phyloP scores from a whole-genome alignment of 345 rosid genomes.

The Syzygium oleosum region DNA sequence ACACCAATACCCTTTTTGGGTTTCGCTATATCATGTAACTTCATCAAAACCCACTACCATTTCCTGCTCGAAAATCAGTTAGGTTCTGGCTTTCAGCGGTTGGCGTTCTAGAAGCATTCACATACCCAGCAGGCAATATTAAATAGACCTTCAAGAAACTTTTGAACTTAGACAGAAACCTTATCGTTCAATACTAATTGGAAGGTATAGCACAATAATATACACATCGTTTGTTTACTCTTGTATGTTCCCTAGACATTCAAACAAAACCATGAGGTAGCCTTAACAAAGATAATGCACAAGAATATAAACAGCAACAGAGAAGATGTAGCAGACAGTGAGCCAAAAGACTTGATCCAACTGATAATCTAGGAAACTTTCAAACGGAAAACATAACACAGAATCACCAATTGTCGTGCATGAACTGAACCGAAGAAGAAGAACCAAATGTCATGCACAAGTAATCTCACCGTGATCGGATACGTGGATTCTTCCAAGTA shows the following conservation, averaged over 20 bases:
- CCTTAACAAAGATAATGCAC: neutral
- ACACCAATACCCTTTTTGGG: neutral
- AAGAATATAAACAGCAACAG: neutral
- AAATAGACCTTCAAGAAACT: neutral
- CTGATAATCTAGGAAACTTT: neutral
- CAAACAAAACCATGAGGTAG: neutral
- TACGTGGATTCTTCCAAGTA: constrained; percentile 44
- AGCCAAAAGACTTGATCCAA: neutral
- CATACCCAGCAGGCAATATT: neutral
- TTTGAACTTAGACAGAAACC: neutral
- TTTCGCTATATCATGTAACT: neutral
- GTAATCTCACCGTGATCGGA: constrained; percentile 46
- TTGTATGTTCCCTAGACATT: neutral
- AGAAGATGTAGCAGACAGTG: neutral
- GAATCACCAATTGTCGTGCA: neutral
- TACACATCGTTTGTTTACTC: neutral
- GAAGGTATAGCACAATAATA: neutral
- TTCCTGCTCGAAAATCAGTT: neutral
- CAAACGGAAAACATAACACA: neutral
- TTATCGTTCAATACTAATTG: neutral
- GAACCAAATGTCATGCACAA: neutral
- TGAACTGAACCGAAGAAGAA: neutral
- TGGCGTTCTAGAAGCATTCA: neutral
- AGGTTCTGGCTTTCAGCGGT: neutral
- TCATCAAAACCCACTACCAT: neutral